A percentile compares a stretch with the other conserved stretches of the same genome.
Evolutionary conservation across 225 moss, liverwort and hornwort species (phyloP).

Genomic region (Physcomitrellopsis africana): DNA sequence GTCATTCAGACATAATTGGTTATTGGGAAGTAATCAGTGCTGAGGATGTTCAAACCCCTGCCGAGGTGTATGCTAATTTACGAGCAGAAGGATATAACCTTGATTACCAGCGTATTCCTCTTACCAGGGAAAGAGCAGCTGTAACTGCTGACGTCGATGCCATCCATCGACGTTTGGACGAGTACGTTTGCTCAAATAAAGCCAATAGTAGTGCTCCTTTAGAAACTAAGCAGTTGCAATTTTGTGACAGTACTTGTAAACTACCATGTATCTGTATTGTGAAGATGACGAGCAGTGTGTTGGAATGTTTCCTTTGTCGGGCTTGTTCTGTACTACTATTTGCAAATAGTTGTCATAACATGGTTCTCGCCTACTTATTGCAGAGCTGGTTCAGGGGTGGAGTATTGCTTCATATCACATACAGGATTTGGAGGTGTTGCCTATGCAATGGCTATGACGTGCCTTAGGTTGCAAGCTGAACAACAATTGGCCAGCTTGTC

Average conservation of each 20-base stretch:
- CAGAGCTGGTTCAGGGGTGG: constrained; percentile 75
- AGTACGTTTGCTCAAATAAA: constrained; percentile 54
- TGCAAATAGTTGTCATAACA: neutral
- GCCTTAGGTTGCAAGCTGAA: constrained; percentile 91
- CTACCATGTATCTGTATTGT: too few relatives aligned
- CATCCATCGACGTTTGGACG: constrained; percentile 85
- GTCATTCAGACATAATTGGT: constrained; percentile 88
- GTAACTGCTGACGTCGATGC: constrained; percentile 89
- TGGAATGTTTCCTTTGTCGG: neutral
- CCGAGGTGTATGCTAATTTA: constrained; percentile 84
- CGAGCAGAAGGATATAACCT: constrained; percentile 81
- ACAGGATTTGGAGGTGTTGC: constrained; percentile 98
- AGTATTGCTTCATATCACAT: constrained; percentile 96
- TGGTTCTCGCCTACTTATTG: constrained; percentile 22
- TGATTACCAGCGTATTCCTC: constrained; percentile 89
- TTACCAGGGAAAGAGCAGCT: constrained; percentile 95
- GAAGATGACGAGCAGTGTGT: too few relatives aligned
- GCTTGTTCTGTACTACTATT: neutral
- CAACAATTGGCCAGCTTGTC: constrained; percentile 67
- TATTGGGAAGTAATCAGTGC: constrained; percentile 89
- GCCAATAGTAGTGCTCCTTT: neutral
- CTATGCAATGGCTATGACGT: constrained; percentile 98
- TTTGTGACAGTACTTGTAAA: too few relatives aligned
- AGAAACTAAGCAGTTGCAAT: constrained; percentile 19
- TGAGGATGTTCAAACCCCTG: constrained; percentile 93